Percentiles rank a stretch among this genome's conserved stretches.
These are phyloP conservation scores for Picocystis sp. DNA, from an alignment of 163 green algal species.

Conservation along the genomic window DNA sequence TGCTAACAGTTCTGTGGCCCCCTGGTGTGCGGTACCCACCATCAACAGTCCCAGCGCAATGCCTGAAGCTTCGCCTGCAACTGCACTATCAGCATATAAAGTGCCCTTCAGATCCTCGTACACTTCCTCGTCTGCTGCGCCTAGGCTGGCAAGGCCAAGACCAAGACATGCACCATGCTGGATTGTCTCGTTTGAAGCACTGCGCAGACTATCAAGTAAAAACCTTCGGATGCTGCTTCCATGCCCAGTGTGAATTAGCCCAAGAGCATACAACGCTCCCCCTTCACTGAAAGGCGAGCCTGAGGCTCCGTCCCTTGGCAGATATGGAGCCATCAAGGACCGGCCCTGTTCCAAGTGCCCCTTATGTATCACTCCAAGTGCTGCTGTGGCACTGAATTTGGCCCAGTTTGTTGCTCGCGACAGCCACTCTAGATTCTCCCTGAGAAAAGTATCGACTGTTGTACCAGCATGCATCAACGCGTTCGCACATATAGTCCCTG, in stretches of 20 bases:
- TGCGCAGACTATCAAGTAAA: slow-evolving; percentile 60
- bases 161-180: slow-evolving; percentile 97
- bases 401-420: slow-evolving; percentile 93
- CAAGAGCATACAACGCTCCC: slow-evolving; percentile 85
- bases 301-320: slow-evolving; percentile 54
- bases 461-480: slow-evolving; percentile 88
- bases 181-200: slow-evolving; percentile 63
- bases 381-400: slow-evolving; percentile 95
- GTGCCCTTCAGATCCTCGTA: slow-evolving; percentile 89
- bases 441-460: slow-evolving; percentile 89
- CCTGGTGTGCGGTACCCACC: slow-evolving; percentile 55
- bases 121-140: slow-evolving; percentile 64
- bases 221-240: slow-evolving; percentile 54
- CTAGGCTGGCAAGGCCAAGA: slow-evolving; percentile 73
- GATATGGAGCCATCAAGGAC: slow-evolving; percentile 81
- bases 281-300: slow-evolving; percentile 51
- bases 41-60: slow-evolving; percentile 81
- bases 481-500: slow-evolving; percentile 84
- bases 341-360: slow-evolving; percentile 62
- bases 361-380: slow-evolving; percentile 89
- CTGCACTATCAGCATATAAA: slow-evolving; percentile 80
- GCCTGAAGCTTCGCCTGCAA: slow-evolving; percentile 82
- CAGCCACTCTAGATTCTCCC: slow-evolving; percentile 94
- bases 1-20: slow-evolving; percentile 75
- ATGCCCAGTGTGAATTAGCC: slow-evolving; percentile 89